phyloP scores from a whole-genome alignment of 495 filamentous ascomycete species.

The Tuber aestivum region DNA sequence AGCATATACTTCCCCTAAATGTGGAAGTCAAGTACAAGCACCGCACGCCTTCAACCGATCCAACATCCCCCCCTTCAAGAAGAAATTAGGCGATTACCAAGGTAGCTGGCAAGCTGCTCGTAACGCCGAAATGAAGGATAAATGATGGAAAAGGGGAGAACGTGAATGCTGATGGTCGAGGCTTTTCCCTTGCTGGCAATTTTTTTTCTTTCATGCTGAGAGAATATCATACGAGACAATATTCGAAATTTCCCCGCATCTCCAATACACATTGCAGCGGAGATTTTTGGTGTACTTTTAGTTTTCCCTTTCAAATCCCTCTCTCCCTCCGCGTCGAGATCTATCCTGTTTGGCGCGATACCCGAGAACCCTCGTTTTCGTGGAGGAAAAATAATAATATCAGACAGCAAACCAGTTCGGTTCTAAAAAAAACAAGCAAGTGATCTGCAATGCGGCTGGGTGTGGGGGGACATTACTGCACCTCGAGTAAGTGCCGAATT shows the following conservation, averaged over 20 bases:
- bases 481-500: background rate
- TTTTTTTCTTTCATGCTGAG: background rate
- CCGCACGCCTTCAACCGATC: background rate
- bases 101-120: background rate
- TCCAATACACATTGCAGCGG: background rate
- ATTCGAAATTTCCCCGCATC: background rate
- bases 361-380: background rate
- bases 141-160: background rate
- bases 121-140: background rate
- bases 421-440: background rate
- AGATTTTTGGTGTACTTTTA: background rate
- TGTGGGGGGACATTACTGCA: background rate
- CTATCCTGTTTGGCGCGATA: background rate
- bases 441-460: background rate
- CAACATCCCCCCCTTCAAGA: background rate
- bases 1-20: background rate
- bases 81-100: slow-evolving; percentile 5
- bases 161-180: background rate
- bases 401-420: background rate
- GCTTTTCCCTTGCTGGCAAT: background rate
- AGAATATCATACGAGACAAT: background rate
- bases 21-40: background rate
- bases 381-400: background rate
- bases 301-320: background rate
- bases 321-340: background rate